Evolutionary conservation across 179 eudicot genomes (phyloP), one percentile per base, ranked within the genome.

Genomic region (Silene noctiflora): DNA sequence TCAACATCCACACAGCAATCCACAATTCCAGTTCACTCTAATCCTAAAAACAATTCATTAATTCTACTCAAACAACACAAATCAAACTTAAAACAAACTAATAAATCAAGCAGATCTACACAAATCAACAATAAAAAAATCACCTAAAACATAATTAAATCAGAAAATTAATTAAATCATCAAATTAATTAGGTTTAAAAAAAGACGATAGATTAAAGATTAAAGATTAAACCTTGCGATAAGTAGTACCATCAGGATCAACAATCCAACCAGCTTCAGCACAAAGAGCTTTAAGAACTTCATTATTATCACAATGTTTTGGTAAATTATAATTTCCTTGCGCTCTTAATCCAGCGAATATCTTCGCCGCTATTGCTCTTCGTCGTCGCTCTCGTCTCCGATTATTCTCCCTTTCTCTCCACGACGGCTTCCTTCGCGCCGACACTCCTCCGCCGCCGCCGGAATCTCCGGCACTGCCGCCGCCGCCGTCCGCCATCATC

Each of bases 371-470:
- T 29, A 94, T 78, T 0, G 98, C 87, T 72, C 98, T 63, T 78
- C 91, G 14, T 76, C 96, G 6, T 77, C 93, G 21, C 79, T 90
- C 81, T 74, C 91, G 44, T 73, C 92, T 44, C 75, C 90, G 61
- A 48, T 92, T 94, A 67, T 92, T 94, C 87, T 94, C 98, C 42
- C 97, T 86, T 78, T 94, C 98, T 35, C 97, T 81, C 98, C 97
- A 94, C 14, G 98, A 94, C 60, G 98, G 98, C 80, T 89, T 82
- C 71, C 79, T 76, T 76, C 81, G 81, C 16, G 72, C 75, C 12
- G 72, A 78, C 33, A 58, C 63, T 3, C 76, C 85, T 0, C 74
- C 88, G 1, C 77, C 76, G 0, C 85, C 81, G 3, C 85, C 81
- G n/a, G 1, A 1, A 48, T 82, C 69, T 20, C 78, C 86, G 65